phyloP scores from a whole-genome alignment of 192 early-diverging fungal species.

The Coemansia sp. region DNA sequence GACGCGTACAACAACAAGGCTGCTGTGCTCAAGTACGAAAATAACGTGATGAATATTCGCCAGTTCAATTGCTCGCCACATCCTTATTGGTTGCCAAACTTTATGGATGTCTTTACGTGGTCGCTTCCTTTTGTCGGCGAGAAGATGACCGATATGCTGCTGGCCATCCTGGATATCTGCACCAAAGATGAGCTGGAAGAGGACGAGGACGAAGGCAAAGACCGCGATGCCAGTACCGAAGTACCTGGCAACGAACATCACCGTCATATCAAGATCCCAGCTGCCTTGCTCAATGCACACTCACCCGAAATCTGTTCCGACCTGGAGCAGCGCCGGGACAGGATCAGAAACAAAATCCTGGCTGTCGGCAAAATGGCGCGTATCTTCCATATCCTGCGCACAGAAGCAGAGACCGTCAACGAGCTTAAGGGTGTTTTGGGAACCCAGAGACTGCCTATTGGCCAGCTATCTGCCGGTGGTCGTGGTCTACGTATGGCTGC shows the following conservation, averaged over 20 bases:
- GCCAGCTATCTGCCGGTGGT: conserved; percentile 83
- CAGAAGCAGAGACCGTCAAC: conserved; percentile 88
- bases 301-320: conserved; percentile 16
- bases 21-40: conserved; percentile 96
- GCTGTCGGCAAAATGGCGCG: conserved; percentile 91
- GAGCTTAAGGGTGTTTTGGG: conserved; percentile 91
- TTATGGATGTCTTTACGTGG: conserved; percentile 99
- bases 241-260: not conserved
- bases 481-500: conserved; percentile 90
- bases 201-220: conserved; percentile 29
- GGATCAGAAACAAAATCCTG: conserved; percentile 61
- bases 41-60: conserved; percentile 99
- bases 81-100: conserved; percentile 98
- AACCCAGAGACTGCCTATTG: conserved; percentile 79
- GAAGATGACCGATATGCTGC: conserved; percentile 97
- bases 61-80: conserved; percentile 94
- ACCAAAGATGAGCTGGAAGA: conserved; percentile 89
- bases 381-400: conserved; percentile 85
- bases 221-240: conserved; percentile 13
- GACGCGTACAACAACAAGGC: conserved; percentile 99
- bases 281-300: conserved; percentile 7
- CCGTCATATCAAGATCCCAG: not conserved
- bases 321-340: conserved; percentile 59
- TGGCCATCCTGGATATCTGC: conserved; percentile 92
- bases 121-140: conserved; percentile 97